Percentiles rank a stretch among this genome's conserved stretches.
Evolutionary conservation across 75 land plant species (phyloP).

Genomic region (Picea sitchensis): DNA sequence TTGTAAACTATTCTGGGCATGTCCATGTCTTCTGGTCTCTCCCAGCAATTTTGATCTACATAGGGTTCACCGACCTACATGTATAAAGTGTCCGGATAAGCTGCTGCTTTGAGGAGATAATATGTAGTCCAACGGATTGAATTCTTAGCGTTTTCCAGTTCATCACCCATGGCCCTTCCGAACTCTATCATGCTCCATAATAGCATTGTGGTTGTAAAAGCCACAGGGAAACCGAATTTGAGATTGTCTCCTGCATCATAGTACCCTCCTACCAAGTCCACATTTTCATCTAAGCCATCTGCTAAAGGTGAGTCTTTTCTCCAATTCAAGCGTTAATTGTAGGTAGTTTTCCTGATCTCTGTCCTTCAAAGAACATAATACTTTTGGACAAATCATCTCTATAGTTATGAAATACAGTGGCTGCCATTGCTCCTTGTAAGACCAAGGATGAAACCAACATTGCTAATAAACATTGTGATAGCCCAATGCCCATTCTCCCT

Average conservation of each 20-base stretch:
- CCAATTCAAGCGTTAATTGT: constrained; percentile 18
- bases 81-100: constrained; percentile 39
- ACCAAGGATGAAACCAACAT: too few species aligned
- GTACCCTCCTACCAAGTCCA: constrained; percentile 72
- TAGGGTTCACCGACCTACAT: constrained; percentile 65
- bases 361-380: constrained; percentile 26
- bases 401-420: too few species aligned
- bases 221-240: constrained; percentile 78
- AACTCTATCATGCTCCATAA: constrained; percentile 82
- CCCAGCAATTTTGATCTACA: constrained; percentile 64
- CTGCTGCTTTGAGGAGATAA: constrained; percentile 68
- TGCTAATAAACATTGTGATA: too few species aligned
- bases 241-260: constrained; percentile 91
- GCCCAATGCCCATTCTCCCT: too few species aligned
- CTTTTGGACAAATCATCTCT: constrained; percentile 16
- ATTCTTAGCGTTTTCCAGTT: constrained; percentile 40
- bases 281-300: constrained; percentile 4
- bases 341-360: constrained; percentile 23
- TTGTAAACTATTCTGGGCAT: constrained; percentile 52
- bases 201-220: constrained; percentile 69
- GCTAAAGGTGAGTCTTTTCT: constrained; percentile 19
- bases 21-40: constrained; percentile 75
- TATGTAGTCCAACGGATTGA: constrained; percentile 70
- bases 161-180: constrained; percentile 38
- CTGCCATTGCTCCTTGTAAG: too few species aligned